Percentiles rank a stretch among this genome's conserved stretches.
Evolutionary conservation across 352 stramenopile species (phyloP).

Genomic region (Phytopythium mirpurense): DNA sequence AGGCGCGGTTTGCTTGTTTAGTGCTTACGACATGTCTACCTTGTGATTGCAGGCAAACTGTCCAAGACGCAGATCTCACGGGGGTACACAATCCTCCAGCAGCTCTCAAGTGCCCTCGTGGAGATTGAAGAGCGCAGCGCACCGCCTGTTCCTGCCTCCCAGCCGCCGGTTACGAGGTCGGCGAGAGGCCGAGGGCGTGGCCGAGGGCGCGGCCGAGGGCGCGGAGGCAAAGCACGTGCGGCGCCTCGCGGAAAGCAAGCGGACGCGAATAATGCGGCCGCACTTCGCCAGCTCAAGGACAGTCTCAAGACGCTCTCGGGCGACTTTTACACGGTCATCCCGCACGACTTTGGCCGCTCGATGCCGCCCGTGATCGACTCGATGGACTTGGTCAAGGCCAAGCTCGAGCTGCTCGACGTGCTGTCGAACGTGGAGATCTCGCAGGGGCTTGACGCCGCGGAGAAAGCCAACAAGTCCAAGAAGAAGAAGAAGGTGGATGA

Average conservation of each 20-base stretch:
- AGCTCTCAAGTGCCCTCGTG: slow-evolving; percentile 36
- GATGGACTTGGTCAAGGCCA: slow-evolving; percentile 47
- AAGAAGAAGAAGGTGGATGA: not conserved
- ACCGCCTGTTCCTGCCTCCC: slow-evolving; percentile 3
- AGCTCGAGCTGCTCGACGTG: slow-evolving; percentile 60
- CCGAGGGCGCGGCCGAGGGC: slow-evolving; percentile 17
- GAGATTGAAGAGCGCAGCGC: slow-evolving; percentile 34
- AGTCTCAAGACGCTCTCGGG: slow-evolving; percentile 52
- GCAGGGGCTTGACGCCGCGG: slow-evolving; percentile 39
- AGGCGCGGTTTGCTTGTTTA: too few relatives aligned
- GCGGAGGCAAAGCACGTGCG: slow-evolving; percentile 14
- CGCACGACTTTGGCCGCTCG: slow-evolving; percentile 56
- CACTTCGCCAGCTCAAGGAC: slow-evolving; percentile 16
- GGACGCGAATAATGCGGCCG: slow-evolving; percentile 8
- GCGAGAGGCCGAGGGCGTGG: slow-evolving; percentile 9
- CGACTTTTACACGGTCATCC: slow-evolving; percentile 72
- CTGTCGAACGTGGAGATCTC: slow-evolving; percentile 61
- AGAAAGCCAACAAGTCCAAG: slow-evolving; percentile 16
- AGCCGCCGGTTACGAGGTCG: not conserved
- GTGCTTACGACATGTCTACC: too few relatives aligned
- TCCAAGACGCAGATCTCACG: slow-evolving; percentile 64
- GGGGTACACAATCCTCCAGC: slow-evolving; percentile 50
- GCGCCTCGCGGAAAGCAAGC: slow-evolving; percentile 6
- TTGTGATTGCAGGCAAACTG: slow-evolving; percentile 20
- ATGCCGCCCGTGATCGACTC: slow-evolving; percentile 46